These are phyloP conservation scores for Aspergillus costaricaensis DNA, from an alignment of 2,329 filamentous ascomycete genomes.

Conservation along the genomic window DNA sequence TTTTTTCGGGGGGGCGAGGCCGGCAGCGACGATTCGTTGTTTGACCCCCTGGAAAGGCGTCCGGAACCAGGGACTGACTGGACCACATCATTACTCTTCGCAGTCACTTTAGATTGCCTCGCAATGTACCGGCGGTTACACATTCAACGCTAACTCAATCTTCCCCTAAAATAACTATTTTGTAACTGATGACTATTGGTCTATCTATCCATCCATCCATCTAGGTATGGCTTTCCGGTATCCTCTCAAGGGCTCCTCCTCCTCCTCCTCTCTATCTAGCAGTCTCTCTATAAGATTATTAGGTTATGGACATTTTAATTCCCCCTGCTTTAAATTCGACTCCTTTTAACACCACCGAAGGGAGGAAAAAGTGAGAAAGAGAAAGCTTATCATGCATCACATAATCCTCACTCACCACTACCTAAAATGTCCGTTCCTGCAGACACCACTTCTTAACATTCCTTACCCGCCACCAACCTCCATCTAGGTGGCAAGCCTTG, in stretches of 20 bases:
- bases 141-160: not conserved
- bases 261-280: too few species aligned
- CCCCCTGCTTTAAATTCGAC: not conserved
- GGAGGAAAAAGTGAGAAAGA: too few species aligned
- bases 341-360: too few species aligned
- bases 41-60: slow-evolving; percentile 25
- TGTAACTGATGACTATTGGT: too few species aligned
- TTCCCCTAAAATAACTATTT: too few species aligned
- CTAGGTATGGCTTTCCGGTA: too few species aligned
- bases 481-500: not conserved
- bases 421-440: not conserved
- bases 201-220: too few species aligned
- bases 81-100: not conserved
- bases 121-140: not conserved
- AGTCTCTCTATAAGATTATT: too few species aligned
- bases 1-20: slow-evolving; percentile 6
- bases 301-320: not conserved
- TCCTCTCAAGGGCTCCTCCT: too few species aligned
- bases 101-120: not conserved
- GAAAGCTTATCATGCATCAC: not conserved
- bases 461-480: not conserved
- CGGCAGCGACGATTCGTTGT: slow-evolving; percentile 19
- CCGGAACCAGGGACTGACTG: slow-evolving; percentile 19
- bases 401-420: not conserved
- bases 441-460: not conserved